Evolutionary conservation across 768 basidiomycete genomes (phyloP).

Genomic region (Lyophyllum shimeji): DNA sequence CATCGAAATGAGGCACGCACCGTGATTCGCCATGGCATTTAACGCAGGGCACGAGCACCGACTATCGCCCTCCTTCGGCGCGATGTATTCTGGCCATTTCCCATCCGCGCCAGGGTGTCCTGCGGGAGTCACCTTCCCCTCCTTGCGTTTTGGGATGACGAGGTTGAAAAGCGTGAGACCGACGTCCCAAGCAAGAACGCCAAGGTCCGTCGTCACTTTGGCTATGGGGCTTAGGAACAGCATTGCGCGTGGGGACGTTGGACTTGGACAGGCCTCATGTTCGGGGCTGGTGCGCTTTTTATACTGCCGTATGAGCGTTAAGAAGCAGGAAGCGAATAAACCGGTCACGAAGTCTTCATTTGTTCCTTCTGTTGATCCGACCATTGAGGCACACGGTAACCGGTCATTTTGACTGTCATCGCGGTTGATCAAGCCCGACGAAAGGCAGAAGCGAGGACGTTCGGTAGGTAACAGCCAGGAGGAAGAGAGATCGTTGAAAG

Average conservation of each 20-base stretch:
- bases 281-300: constrained; percentile 1
- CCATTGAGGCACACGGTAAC: too few relatives aligned
- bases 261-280: constrained; percentile 3
- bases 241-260: constrained; percentile 21
- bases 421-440: background rate
- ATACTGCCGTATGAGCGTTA: too few relatives aligned
- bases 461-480: background rate
- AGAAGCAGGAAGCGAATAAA: constrained; percentile 13
- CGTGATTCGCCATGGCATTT: constrained; percentile 83
- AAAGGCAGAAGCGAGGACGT: background rate
- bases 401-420: background rate
- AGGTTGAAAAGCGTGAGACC: constrained; percentile 51
- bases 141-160: constrained; percentile 44
- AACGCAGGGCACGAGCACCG: constrained; percentile 59
- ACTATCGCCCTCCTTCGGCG: constrained; percentile 63
- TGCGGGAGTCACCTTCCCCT: constrained; percentile 55
- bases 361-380: background rate
- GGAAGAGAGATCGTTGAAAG: too few relatives aligned
- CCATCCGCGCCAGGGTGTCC: constrained; percentile 60
- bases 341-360: background rate
- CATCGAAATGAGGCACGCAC: constrained; percentile 38
- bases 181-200: constrained; percentile 51
- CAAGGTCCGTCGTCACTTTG: constrained; percentile 25
- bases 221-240: constrained; percentile 31
- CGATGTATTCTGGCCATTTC: constrained; percentile 65